Evolutionary conservation across 2,329 filamentous ascomycete species (phyloP).

Genomic region (Cladophialophora carrionii): DNA sequence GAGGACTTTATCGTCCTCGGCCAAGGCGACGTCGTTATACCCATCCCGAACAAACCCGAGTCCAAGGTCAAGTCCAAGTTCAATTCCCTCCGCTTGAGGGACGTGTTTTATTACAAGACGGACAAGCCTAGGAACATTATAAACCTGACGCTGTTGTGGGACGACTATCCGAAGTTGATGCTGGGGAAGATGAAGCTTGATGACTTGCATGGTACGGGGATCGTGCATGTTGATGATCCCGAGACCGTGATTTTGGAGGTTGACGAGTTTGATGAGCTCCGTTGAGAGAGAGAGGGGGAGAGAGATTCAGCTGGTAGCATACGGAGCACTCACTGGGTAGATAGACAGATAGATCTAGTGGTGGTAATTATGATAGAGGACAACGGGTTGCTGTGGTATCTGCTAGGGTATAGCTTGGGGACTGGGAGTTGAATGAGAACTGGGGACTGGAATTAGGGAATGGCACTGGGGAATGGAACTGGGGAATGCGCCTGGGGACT

Average conservation of each 20-base stretch:
- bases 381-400: too few species aligned
- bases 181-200: constrained; percentile 4
- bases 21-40: constrained; percentile 12
- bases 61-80: background rate
- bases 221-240: constrained; percentile 7
- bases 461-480: too few species aligned
- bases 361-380: too few species aligned
- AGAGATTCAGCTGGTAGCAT: too few species aligned
- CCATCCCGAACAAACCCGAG: background rate
- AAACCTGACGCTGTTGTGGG: background rate
- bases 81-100: background rate
- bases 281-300: background rate
- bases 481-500: too few species aligned
- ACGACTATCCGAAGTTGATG: constrained; percentile 6
- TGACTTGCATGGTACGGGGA: constrained; percentile 1
- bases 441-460: too few species aligned
- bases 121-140: constrained; percentile 7
- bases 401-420: too few species aligned
- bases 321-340: too few species aligned
- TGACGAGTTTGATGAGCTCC: constrained; percentile 7
- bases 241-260: background rate
- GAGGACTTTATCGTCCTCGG: constrained; percentile 2
- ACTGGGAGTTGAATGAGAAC: too few species aligned
- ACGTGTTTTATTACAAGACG: constrained; percentile 14
- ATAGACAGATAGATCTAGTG: too few species aligned